A percentile compares a stretch with the other conserved stretches of the same genome.
These are phyloP conservation scores for Lippia alba DNA, from an alignment of 305 asterid species.

Conservation along the genomic window DNA sequence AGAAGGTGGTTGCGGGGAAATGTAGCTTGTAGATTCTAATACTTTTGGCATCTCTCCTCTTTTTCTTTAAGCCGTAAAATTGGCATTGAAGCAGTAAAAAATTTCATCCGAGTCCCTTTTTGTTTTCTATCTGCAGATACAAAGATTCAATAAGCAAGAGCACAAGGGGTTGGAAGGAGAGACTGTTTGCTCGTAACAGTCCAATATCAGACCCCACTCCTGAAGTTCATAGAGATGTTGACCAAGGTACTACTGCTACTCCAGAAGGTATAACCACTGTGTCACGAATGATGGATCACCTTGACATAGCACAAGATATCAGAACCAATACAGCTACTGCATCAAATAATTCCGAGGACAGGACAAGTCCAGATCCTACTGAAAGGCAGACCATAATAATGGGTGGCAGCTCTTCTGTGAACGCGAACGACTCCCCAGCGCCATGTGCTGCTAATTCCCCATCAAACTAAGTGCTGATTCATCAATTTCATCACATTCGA, in stretches of 20 bases:
- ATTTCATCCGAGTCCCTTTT: neutral
- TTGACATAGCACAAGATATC: conserved; percentile 53
- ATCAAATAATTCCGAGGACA: conserved; percentile 41
- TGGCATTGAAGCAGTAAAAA: too few relatives aligned
- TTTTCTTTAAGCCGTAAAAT: too few relatives aligned
- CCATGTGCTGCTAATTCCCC: conserved; percentile 59
- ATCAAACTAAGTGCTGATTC: conserved; percentile 45
- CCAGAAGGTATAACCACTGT: conserved; percentile 39
- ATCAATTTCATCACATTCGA: conserved; percentile 33
- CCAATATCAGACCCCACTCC: conserved; percentile 46
- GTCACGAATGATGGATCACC: conserved; percentile 68
- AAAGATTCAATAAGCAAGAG: conserved; percentile 89
- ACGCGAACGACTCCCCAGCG: conserved; percentile 45
- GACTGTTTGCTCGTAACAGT: conserved; percentile 70
- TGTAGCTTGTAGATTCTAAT: neutral
- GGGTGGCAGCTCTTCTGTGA: conserved; percentile 43
- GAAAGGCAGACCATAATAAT: conserved; percentile 38
- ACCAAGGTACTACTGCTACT: conserved; percentile 37
- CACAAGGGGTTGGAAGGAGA: conserved; percentile 96
- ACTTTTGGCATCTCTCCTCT: too few relatives aligned
- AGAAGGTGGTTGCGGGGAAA: neutral
- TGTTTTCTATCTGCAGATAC: conserved; percentile 52
- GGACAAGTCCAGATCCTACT: conserved; percentile 34
- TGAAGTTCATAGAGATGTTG: conserved; percentile 54
- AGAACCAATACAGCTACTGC: conserved; percentile 39